Evolutionary conservation across 257 asterid genomes (phyloP).

Genomic region (Solanum pimpinellifolium): DNA sequence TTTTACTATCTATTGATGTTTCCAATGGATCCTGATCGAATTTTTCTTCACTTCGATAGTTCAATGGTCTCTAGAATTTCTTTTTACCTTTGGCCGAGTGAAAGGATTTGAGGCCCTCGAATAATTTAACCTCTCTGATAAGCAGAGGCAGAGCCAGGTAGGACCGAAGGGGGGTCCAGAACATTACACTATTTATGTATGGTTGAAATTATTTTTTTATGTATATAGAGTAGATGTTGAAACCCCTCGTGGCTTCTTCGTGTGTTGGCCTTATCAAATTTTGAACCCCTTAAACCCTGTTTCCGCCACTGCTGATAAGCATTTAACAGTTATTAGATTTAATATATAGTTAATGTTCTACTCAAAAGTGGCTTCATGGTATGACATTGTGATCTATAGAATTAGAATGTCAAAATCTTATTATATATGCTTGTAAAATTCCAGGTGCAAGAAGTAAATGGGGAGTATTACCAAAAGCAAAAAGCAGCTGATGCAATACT

Average conservation of each 20-base stretch:
- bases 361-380: not conserved
- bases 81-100: not conserved
- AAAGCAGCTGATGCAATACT: slow-evolving; percentile 47
- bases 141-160: not conserved
- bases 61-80: not conserved
- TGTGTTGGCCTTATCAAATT: not conserved
- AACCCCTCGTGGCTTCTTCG: not conserved
- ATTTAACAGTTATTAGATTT: not conserved
- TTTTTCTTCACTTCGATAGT: not conserved
- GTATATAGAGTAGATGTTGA: not conserved
- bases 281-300: not conserved
- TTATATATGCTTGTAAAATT: not conserved
- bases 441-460: slow-evolving; percentile 53
- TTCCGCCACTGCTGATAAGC: not conserved
- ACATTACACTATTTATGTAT: too few species aligned
- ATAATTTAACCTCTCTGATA: not conserved
- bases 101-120: not conserved
- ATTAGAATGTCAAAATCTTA: not conserved
- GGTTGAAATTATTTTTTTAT: not conserved
- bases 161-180: not conserved
- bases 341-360: not conserved
- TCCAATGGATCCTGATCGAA: not conserved
- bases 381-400: not conserved
- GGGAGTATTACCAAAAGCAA: slow-evolving; percentile 51
- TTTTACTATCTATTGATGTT: not conserved